Evolutionary conservation across 306 rosid species (phyloP), one percentile per base, ranked within the genome.

Genomic region (Glycine soja): DNA sequence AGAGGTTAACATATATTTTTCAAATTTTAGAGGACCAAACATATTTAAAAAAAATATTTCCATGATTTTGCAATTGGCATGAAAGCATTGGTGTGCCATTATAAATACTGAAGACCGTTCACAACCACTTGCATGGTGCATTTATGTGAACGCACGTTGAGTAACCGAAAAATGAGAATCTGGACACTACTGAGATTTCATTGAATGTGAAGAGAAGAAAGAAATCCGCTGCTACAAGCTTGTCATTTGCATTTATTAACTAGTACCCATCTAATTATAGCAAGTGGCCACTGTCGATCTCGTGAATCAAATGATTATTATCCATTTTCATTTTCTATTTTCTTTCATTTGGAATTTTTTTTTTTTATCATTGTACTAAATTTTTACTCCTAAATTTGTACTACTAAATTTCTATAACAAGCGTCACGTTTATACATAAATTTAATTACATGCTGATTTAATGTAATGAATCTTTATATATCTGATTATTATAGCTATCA

Each of bases 61-160:
- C 10, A 63, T 11, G 45, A 63, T 13, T 65, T n/a, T n/a, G n/a
- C n/a, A n/a, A n/a, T 14, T 12, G 46, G 32, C 2, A 6, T 13
- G 19, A 36, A 12, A 63, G 50, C 24, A 36, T n/a, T 8, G 6
- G 50, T 0, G 30, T 6, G 69, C 6, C 16, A 34, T 34, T 12
- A 63, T 63, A 34, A 63, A 63, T 63, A 63, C 10, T 10, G 46
- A 63, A 63, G 45, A 63, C 46, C 45, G 69, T 34, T 63, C 2
- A 13, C 19, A 34, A 63, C 46, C 16, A 63, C 69, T 77, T 38
- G 38, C 32, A 78, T 78, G 43, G 76, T 19, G 0, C 76, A 78
- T 78, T 78, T 67, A 68, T 78, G 69, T 19, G 75, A 78, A 68
- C 82, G 43, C 82, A 78, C 75, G 56, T 66, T 19, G 67, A 50